Percentiles rank a stretch among this genome's conserved stretches.
phyloP scores from a whole-genome alignment of 306 rosid species.

The Vigna unguiculata region DNA sequence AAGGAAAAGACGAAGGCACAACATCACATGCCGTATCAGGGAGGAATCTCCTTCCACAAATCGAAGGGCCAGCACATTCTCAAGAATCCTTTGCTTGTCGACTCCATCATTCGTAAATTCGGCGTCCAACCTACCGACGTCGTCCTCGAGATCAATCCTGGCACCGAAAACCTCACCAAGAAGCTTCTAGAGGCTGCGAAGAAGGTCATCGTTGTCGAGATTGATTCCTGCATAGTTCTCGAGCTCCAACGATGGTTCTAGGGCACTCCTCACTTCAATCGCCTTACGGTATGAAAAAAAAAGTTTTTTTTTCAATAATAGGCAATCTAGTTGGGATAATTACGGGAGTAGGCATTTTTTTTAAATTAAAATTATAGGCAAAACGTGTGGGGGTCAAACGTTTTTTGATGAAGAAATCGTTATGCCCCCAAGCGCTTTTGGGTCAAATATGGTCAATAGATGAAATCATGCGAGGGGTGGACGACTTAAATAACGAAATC shows the following conservation, averaged over 20 bases:
- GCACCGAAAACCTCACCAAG: conserved; percentile 58
- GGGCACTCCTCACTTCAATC: conserved; percentile 70
- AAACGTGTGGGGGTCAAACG: too few species aligned
- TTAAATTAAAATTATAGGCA: too few species aligned
- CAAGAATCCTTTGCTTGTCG: conserved; percentile 55
- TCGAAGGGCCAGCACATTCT: conserved; percentile 58
- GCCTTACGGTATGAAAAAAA: conserved; percentile 68
- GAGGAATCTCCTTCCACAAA: conserved; percentile 58
- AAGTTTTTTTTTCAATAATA: too few species aligned
- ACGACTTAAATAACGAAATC: too few species aligned
- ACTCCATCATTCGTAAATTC: conserved; percentile 51
- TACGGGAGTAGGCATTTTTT: too few species aligned
- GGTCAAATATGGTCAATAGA: too few species aligned
- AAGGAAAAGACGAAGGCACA: conserved; percentile 51
- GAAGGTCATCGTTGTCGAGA: conserved; percentile 79
- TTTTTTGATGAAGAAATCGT: too few species aligned
- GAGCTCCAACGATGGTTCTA: conserved; percentile 81
- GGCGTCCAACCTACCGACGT: conserved; percentile 56
- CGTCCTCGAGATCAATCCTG: conserved; percentile 61
- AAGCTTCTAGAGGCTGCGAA: conserved; percentile 66
- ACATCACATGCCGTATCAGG: conserved; percentile 55
- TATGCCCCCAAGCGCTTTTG: too few species aligned
- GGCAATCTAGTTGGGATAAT: too few species aligned
- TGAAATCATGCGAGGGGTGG: too few species aligned
- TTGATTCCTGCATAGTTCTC: conserved; percentile 94